These are phyloP conservation scores for Serpula lacrymans DNA, from an alignment of 768 basidiomycete genomes.

Conservation along the genomic window DNA sequence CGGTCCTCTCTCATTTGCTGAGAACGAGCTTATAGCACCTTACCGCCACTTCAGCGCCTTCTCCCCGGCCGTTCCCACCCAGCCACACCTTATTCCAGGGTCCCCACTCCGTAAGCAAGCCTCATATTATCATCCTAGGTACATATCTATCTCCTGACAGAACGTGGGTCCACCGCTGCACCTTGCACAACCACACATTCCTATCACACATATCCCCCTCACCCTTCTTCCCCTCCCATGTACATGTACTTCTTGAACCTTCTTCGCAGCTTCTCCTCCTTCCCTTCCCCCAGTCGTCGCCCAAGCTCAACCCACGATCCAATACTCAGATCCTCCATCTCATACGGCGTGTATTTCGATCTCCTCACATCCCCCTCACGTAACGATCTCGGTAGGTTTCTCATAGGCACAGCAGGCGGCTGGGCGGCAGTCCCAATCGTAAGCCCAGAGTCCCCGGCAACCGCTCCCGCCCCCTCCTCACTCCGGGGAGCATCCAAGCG, in stretches of 20 bases:
- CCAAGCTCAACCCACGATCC: conserved; percentile 68
- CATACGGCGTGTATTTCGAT: conserved; percentile 64
- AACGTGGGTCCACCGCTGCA: too few species aligned
- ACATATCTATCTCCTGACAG: too few species aligned
- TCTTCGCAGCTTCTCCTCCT: conserved; percentile 53
- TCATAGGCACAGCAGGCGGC: conserved; percentile 53
- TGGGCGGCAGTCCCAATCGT: too few species aligned
- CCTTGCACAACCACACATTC: neutral
- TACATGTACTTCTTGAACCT: conserved; percentile 77
- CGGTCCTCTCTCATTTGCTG: too few species aligned
- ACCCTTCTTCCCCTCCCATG: conserved; percentile 40
- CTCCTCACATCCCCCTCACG: conserved; percentile 38
- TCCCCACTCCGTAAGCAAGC: too few species aligned
- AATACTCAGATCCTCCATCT: conserved; percentile 75
- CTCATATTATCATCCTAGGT: too few species aligned
- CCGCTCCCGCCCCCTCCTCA: conserved; percentile 15
- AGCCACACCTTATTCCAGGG: too few species aligned
- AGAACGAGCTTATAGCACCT: too few species aligned
- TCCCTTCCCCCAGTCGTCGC: conserved; percentile 51
- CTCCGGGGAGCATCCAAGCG: conserved; percentile 43
- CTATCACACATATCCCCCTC: neutral
- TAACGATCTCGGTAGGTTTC: conserved; percentile 51
- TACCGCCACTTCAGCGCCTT: too few species aligned
- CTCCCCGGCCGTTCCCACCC: too few species aligned
- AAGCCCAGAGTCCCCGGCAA: conserved; percentile 23